These are phyloP conservation scores for Fusarium vanettenii DNA, from an alignment of 2,329 filamentous ascomycete genomes.

Conservation along the genomic window DNA sequence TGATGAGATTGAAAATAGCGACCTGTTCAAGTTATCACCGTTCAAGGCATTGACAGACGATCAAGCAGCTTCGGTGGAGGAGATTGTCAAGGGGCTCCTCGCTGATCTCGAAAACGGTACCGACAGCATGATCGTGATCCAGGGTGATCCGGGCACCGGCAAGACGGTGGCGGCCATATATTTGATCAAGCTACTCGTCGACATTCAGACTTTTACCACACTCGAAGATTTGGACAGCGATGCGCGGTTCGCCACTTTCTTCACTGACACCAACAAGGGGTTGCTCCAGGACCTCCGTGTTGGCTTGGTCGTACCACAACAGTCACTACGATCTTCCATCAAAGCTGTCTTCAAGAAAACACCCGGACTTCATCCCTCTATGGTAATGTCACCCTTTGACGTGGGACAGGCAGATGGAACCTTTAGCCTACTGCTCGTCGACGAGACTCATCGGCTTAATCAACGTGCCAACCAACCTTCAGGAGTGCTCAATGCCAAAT, in stretches of 20 bases:
- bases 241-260: conserved; percentile 9
- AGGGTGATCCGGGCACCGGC: neutral
- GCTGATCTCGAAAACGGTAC: neutral
- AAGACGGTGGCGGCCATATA: conserved; percentile 13
- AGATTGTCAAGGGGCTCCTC: neutral
- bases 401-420: conserved; percentile 11
- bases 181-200: conserved; percentile 12
- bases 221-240: conserved; percentile 12
- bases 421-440: neutral
- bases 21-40: neutral
- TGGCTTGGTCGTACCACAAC: conserved; percentile 11
- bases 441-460: conserved; percentile 9
- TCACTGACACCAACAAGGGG: conserved; percentile 3
- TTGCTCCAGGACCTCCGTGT: conserved; percentile 8
- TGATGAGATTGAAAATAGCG: neutral
- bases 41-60: neutral
- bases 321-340: conserved; percentile 13
- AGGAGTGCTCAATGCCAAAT: conserved; percentile 13
- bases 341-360: conserved; percentile 14
- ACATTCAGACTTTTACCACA: conserved; percentile 17
- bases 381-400: conserved; percentile 14
- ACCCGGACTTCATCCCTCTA: conserved; percentile 8
- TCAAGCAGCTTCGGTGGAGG: neutral
- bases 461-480: conserved; percentile 17
- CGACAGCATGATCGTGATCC: neutral